Evolutionary conservation across 495 filamentous ascomycete genomes (phyloP).

Genomic region (Copromyces sp.): DNA sequence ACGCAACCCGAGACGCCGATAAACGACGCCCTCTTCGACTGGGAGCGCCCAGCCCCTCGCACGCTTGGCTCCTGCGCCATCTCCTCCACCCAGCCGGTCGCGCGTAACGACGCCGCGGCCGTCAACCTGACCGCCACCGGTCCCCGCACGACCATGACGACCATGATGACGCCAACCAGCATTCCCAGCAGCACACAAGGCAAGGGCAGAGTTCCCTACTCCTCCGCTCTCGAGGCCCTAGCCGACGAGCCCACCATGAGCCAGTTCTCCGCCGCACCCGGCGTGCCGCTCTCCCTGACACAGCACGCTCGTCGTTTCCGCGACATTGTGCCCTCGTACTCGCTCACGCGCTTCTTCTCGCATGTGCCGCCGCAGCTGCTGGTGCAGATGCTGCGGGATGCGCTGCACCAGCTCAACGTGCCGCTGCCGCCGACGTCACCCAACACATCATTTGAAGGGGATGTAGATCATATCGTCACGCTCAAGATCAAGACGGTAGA

Average conservation of each 20-base stretch:
- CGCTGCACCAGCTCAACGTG: constrained; percentile 73
- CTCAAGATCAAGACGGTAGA: constrained; percentile 69
- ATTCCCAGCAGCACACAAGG: constrained; percentile 6
- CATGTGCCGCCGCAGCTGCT: constrained; percentile 66
- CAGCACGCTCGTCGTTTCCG: constrained; percentile 79
- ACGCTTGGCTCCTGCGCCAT: constrained; percentile 38
- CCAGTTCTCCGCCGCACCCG: constrained; percentile 76
- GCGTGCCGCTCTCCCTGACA: constrained; percentile 70
- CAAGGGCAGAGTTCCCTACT: background rate
- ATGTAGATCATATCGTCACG: constrained; percentile 42
- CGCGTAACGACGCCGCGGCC: constrained; percentile 16
- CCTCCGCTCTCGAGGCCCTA: constrained; percentile 48
- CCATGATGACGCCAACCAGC: constrained; percentile 1
- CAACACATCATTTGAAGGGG: constrained; percentile 7
- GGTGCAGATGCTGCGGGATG: constrained; percentile 66
- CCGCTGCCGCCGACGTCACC: constrained; percentile 47
- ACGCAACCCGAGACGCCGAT: constrained; percentile 74
- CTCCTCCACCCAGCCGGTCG: constrained; percentile 46
- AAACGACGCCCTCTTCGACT: constrained; percentile 62
- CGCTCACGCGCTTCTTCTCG: constrained; percentile 87
- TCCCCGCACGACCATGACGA: constrained; percentile 3
- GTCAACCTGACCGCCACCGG: background rate
- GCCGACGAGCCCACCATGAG: constrained; percentile 84
- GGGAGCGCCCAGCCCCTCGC: constrained; percentile 49
- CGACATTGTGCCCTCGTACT: constrained; percentile 72